Evolutionary conservation across 495 filamentous ascomycete species (phyloP).

Genomic region (Achaetomiella virescens): DNA sequence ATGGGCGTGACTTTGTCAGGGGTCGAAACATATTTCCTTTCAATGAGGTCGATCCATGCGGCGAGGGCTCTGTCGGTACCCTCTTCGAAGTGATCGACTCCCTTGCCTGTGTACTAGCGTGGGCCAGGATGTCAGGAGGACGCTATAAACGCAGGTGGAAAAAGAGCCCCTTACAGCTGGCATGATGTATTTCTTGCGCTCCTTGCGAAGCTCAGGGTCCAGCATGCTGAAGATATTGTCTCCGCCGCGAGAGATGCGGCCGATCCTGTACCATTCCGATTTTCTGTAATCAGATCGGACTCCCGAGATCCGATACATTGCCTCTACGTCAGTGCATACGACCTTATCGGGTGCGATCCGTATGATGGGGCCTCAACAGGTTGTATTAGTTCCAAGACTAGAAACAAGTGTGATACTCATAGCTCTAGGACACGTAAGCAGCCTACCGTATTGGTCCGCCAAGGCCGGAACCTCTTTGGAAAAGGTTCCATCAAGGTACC

Average conservation of each 20-base stretch:
- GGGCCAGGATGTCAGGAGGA: too few species aligned
- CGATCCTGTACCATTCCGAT: conserved; percentile 37
- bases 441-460: conserved; percentile 15
- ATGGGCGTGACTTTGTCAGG: conserved; percentile 39
- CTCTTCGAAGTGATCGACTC: conserved; percentile 43
- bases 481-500: conserved; percentile 5
- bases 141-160: too few species aligned
- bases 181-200: conserved; percentile 27
- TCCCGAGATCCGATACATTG: conserved; percentile 34
- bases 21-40: conserved; percentile 47
- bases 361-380: conserved; percentile 19
- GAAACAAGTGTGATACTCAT: too few species aligned
- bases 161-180: conserved; percentile 19
- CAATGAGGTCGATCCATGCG: conserved; percentile 32
- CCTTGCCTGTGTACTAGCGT: conserved; percentile 26
- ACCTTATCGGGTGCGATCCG: conserved; percentile 27
- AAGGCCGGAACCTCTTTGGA: conserved; percentile 7
- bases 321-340: conserved; percentile 35
- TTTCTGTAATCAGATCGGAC: conserved; percentile 36
- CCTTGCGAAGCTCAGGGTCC: conserved; percentile 23
- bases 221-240: conserved; percentile 35
- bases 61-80: conserved; percentile 43
- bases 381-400: too few species aligned
- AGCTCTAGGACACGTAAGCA: too few species aligned
- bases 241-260: conserved; percentile 33